Evolutionary conservation across 2,329 filamentous ascomycete species (phyloP).

Genomic region (Trichoderma sp.): DNA sequence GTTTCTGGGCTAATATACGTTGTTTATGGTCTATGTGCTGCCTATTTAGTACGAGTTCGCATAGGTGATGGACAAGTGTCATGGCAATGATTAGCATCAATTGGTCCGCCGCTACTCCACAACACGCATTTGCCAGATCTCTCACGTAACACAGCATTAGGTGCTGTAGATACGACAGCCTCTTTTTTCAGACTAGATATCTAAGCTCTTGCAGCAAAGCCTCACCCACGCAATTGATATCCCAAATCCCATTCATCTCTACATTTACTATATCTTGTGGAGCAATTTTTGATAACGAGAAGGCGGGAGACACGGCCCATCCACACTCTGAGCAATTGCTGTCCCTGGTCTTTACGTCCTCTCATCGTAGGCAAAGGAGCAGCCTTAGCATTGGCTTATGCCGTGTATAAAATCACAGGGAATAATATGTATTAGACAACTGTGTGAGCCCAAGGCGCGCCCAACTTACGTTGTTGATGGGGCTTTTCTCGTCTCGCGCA

Average conservation of each 20-base stretch:
- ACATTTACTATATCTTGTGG: neutral
- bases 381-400: neutral
- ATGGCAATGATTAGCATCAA: neutral
- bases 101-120: neutral
- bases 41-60: slow-evolving; percentile 2
- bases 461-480: neutral
- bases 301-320: too few species aligned
- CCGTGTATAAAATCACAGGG: neutral
- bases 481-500: neutral
- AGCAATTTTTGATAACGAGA: neutral
- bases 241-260: neutral
- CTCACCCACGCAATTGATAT: neutral
- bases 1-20: neutral
- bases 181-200: neutral
- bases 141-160: slow-evolving; percentile 6
- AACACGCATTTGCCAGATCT: neutral
- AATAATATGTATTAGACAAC: neutral
- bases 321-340: neutral
- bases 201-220: neutral
- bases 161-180: slow-evolving; percentile 7
- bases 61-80: neutral
- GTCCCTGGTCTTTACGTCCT: neutral
- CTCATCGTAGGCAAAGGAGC: neutral
- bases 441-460: neutral
- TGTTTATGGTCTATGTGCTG: neutral